These are phyloP conservation scores for Rutstroemia sp. DNA, from an alignment of 2,329 filamentous ascomycete species.

Conservation along the genomic window DNA sequence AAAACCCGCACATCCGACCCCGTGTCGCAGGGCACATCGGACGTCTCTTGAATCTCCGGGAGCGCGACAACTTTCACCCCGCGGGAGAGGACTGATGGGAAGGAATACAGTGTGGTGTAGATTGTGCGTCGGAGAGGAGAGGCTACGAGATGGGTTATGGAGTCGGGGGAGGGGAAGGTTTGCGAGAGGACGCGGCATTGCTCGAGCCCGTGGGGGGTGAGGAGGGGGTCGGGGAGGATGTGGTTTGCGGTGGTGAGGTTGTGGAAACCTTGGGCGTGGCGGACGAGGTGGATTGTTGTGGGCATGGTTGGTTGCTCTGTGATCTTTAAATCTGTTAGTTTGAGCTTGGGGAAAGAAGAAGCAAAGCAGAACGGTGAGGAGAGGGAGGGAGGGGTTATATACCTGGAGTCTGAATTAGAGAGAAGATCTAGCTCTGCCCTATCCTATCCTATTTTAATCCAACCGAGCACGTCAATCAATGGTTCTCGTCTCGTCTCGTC, in stretches of 20 bases:
- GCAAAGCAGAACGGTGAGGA: too few species aligned
- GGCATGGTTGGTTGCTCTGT: not conserved
- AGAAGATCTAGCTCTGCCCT: too few species aligned
- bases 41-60: slow-evolving; percentile 74
- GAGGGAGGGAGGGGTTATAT: too few species aligned
- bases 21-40: slow-evolving; percentile 66
- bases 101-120: slow-evolving; percentile 66
- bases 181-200: slow-evolving; percentile 62
- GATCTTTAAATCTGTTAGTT: not conserved
- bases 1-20: slow-evolving; percentile 53
- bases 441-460: too few species aligned
- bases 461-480: too few species aligned
- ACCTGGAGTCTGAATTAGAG: too few species aligned
- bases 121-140: slow-evolving; percentile 78
- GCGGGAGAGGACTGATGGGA: slow-evolving; percentile 47
- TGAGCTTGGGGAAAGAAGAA: too few species aligned
- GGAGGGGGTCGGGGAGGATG: slow-evolving; percentile 64
- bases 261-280: slow-evolving; percentile 74
- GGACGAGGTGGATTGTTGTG: slow-evolving; percentile 55
- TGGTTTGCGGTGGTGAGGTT: slow-evolving; percentile 69
- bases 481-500: too few species aligned
- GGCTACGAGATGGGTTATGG: slow-evolving; percentile 64
- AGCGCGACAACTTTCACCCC: slow-evolving; percentile 48
- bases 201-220: slow-evolving; percentile 67
- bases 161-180: slow-evolving; percentile 56